Conservation (phyloP, 2,329 filamentous ascomycete species). For the Shiraia bambusicola region DNA sequence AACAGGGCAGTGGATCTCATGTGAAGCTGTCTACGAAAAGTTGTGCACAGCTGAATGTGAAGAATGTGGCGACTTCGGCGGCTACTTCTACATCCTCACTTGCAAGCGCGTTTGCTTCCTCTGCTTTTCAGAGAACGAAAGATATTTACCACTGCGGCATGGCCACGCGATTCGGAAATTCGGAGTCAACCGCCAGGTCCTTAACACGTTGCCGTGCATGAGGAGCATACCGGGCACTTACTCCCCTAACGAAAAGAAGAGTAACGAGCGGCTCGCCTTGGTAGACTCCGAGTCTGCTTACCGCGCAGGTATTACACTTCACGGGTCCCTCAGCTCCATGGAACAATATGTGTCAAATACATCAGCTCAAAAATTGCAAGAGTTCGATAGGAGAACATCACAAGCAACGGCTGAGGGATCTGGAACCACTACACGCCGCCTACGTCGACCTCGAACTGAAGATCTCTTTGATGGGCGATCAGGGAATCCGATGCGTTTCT, state of each 20-base stretch:
- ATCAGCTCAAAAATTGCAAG: constrained; percentile 3
- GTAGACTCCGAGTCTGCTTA: constrained; percentile 12
- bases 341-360: constrained; percentile 4
- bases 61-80: constrained; percentile 42
- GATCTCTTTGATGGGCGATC: constrained; percentile 5
- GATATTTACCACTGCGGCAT: constrained; percentile 32
- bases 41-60: constrained; percentile 38
- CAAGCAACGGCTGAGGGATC: constrained; percentile 1
- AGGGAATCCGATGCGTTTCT: constrained; percentile 11
- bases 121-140: constrained; percentile 5
- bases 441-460: constrained; percentile 6
- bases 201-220: constrained; percentile 7
- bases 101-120: constrained; percentile 46
- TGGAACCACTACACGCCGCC: constrained; percentile 1
- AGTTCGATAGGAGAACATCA: constrained; percentile 2
- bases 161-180: constrained; percentile 4
- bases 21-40: constrained; percentile 35
- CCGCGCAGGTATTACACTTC: constrained; percentile 8
- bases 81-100: constrained; percentile 45
- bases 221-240: constrained; percentile 20
- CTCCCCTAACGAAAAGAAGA: constrained; percentile 9
- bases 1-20: constrained; percentile 31
- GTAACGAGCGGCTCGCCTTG: constrained; percentile 2
- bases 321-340: constrained; percentile 14
- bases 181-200: constrained; percentile 6